Evolutionary conservation across 805 yeast species (phyloP).

Genomic region (Saccharomyces mikatae): DNA sequence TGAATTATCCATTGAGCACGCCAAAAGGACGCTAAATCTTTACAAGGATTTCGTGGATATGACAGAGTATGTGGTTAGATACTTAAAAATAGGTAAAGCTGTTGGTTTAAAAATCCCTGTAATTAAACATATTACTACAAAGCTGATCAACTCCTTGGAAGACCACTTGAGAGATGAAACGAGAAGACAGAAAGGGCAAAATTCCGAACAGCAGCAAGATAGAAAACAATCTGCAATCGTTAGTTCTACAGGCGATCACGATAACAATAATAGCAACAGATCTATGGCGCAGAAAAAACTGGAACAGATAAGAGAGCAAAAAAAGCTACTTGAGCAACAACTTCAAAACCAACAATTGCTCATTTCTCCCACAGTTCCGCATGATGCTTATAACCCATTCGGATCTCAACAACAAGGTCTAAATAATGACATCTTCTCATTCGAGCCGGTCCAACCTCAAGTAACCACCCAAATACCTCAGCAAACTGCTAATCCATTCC

Average conservation of each 20-base stretch:
- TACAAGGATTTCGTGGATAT: constrained; percentile 76
- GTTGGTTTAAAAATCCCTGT: constrained; percentile 88
- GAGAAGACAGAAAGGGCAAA: neutral
- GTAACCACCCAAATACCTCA: constrained; percentile 15
- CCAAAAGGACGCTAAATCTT: constrained; percentile 72
- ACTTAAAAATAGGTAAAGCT: constrained; percentile 76
- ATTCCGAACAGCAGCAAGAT: constrained; percentile 36
- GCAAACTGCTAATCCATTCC: constrained; percentile 21
- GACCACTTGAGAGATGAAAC: constrained; percentile 75
- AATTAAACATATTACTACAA: constrained; percentile 91
- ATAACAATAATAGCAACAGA: constrained; percentile 8
- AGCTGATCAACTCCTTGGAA: constrained; percentile 73
- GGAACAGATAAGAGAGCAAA: constrained; percentile 25
- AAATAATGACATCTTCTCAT: constrained; percentile 9
- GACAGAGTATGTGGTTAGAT: constrained; percentile 77
- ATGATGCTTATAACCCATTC: constrained; percentile 25
- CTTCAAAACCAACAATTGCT: constrained; percentile 18
- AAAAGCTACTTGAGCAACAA: constrained; percentile 19
- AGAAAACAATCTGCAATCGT: constrained; percentile 10
- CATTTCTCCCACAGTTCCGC: constrained; percentile 18
- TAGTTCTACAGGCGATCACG: constrained; percentile 8
- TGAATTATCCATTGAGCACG: constrained; percentile 78
- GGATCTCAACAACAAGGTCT: constrained; percentile 12
- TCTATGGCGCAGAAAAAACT: constrained; percentile 23
- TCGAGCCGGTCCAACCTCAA: constrained; percentile 13